Percentiles rank a stretch among this genome's conserved stretches.
Evolutionary conservation across 2,329 filamentous ascomycete genomes (phyloP).

Genomic region (Rhinocladiella mackenziei): DNA sequence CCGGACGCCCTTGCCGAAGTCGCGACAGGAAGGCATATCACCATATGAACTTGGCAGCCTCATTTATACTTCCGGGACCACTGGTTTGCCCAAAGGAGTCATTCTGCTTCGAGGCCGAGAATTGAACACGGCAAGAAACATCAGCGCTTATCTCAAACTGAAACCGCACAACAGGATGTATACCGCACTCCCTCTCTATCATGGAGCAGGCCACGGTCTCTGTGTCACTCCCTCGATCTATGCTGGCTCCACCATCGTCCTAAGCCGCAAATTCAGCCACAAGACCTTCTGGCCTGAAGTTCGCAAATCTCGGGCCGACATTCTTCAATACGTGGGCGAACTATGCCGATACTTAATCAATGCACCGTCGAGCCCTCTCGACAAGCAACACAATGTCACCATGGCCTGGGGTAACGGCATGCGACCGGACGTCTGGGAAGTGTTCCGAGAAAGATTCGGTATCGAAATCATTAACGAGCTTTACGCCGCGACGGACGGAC

Average conservation of each 20-base stretch:
- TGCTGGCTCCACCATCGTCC: slow-evolving; percentile 44
- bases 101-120: slow-evolving; percentile 36
- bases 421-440: slow-evolving; percentile 48
- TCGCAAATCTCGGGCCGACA: slow-evolving; percentile 44
- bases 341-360: slow-evolving; percentile 48
- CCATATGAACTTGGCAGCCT: slow-evolving; percentile 56
- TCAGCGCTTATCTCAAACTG: slow-evolving; percentile 34
- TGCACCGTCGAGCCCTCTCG: slow-evolving; percentile 43
- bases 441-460: slow-evolving; percentile 39
- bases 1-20: slow-evolving; percentile 52
- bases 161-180: slow-evolving; percentile 60
- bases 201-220: slow-evolving; percentile 62
- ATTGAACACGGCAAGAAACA: slow-evolving; percentile 28
- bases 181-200: slow-evolving; percentile 72
- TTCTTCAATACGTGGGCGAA: slow-evolving; percentile 56
- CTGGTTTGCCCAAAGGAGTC: slow-evolving; percentile 66
- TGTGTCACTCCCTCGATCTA: slow-evolving; percentile 50
- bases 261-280: slow-evolving; percentile 36
- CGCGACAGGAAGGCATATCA: slow-evolving; percentile 51
- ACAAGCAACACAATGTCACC: slow-evolving; percentile 43
- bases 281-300: slow-evolving; percentile 31
- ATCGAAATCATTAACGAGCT: slow-evolving; percentile 62
- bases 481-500: slow-evolving; percentile 72
- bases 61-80: slow-evolving; percentile 76
- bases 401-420: slow-evolving; percentile 48